Conservation (phyloP, 371 early-diverging fungal species). For the Coemansia sp. region DNA sequence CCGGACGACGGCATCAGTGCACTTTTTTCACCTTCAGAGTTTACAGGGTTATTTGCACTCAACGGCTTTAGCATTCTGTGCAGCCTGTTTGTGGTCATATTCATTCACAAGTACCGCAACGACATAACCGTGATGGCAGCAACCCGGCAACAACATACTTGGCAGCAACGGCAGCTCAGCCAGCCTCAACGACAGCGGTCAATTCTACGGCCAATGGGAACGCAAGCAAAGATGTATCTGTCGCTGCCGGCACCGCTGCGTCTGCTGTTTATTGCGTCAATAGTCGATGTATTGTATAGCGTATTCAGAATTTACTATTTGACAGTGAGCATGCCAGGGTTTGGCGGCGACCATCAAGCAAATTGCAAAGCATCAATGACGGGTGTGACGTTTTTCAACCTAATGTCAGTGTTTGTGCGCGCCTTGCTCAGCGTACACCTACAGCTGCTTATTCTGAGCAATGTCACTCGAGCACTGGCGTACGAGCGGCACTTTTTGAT, state of each 20-base stretch:
- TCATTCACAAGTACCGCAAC: conserved; percentile 42
- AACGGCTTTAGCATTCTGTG: conserved; percentile 41
- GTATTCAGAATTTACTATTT: conserved; percentile 40
- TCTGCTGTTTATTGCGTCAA: conserved; percentile 38
- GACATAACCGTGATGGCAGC: conserved; percentile 33
- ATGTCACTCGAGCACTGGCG: conserved; percentile 20
- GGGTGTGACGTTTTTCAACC: conserved; percentile 38
- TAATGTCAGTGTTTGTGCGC: conserved; percentile 42
- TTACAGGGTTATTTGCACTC: conserved; percentile 26
- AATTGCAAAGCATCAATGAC: conserved; percentile 45
- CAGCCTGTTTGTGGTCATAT: conserved; percentile 34
- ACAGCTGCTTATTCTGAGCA: conserved; percentile 39
- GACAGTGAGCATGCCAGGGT: conserved; percentile 28
- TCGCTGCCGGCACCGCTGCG: conserved; percentile 38
- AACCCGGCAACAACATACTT: conserved; percentile 15
- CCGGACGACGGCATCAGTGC: not conserved
- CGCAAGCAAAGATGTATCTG: conserved; percentile 42
- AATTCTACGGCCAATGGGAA: conserved; percentile 31
- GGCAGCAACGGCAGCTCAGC: not conserved
- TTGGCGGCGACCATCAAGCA: conserved; percentile 19
- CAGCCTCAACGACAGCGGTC: conserved; percentile 26
- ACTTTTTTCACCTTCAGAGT: conserved; percentile 23
- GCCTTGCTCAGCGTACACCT: conserved; percentile 42
- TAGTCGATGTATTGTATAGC: conserved; percentile 41
- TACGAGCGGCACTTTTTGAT: conserved; percentile 35